Conservation (phyloP, 2,329 filamentous ascomycete species). For the Lachnellula willkommii region DNA sequence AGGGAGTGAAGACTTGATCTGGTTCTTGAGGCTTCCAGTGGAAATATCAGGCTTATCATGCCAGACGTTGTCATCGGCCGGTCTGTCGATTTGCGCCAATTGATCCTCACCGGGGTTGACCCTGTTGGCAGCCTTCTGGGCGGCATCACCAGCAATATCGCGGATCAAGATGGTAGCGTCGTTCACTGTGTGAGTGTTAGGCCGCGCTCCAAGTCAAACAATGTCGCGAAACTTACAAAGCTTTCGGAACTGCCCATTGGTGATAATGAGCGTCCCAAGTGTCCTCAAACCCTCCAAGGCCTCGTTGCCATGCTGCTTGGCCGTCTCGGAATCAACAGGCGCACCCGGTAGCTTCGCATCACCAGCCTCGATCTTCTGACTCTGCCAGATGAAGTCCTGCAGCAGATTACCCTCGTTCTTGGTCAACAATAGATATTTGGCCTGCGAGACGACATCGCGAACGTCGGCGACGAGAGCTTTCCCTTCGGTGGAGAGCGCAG, state of each 20-base stretch:
- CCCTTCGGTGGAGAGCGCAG: slow-evolving; percentile 77
- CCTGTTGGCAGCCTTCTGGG: slow-evolving; percentile 67
- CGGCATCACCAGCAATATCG: slow-evolving; percentile 88
- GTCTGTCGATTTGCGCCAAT: slow-evolving; percentile 70
- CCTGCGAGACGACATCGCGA: slow-evolving; percentile 72
- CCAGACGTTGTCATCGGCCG: slow-evolving; percentile 90
- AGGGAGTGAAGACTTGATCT: slow-evolving; percentile 48
- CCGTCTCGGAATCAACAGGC: slow-evolving; percentile 69
- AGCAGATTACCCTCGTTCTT: slow-evolving; percentile 95
- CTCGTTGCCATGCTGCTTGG: slow-evolving; percentile 77
- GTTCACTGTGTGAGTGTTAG: slow-evolving; percentile 46
- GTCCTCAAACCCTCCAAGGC: slow-evolving; percentile 81
- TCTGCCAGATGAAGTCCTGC: slow-evolving; percentile 97
- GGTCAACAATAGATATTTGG: slow-evolving; percentile 77
- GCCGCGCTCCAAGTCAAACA: background rate
- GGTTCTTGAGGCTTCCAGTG: slow-evolving; percentile 62
- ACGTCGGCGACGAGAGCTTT: slow-evolving; percentile 72
- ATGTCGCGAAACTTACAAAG: slow-evolving; percentile 12
- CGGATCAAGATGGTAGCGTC: slow-evolving; percentile 77
- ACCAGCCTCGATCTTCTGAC: slow-evolving; percentile 65
- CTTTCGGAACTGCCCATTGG: slow-evolving; percentile 69
- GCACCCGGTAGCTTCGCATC: slow-evolving; percentile 56
- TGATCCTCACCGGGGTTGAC: slow-evolving; percentile 75
- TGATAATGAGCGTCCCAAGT: slow-evolving; percentile 81
- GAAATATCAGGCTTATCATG: slow-evolving; percentile 77